These are phyloP conservation scores for Daldinia caldariorum DNA, from an alignment of 495 filamentous ascomycete genomes.

Conservation along the genomic window DNA sequence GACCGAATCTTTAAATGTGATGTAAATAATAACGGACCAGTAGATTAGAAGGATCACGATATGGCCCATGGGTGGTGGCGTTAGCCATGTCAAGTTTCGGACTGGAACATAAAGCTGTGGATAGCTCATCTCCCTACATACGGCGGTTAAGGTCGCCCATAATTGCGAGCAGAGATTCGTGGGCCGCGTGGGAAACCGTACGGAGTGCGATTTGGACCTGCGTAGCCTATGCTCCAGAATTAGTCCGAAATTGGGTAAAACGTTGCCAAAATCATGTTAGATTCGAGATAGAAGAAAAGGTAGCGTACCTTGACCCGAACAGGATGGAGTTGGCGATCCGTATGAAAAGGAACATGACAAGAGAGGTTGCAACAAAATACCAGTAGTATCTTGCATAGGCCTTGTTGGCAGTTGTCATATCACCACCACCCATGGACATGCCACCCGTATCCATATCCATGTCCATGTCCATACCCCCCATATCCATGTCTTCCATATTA, in stretches of 20 bases:
- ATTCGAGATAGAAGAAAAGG: constrained; percentile 11
- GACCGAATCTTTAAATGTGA: constrained; percentile 62
- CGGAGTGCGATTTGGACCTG: constrained; percentile 49
- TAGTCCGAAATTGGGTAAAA: constrained; percentile 14
- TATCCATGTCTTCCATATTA: constrained; percentile 43
- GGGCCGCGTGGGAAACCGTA: constrained; percentile 70
- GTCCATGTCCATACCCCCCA: too few species aligned
- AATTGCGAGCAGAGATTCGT: constrained; percentile 61
- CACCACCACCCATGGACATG: constrained; percentile 45
- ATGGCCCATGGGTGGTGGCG: constrained; percentile 66
- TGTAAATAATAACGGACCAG: constrained; percentile 65
- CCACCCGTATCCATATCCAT: constrained; percentile 48
- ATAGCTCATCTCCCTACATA: constrained; percentile 72
- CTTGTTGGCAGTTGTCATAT: constrained; percentile 45
- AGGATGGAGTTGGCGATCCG: constrained; percentile 54
- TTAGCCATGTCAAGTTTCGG: constrained; percentile 58
- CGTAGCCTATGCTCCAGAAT: constrained; percentile 50
- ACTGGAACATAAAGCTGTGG: constrained; percentile 67
- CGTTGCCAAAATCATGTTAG: background rate
- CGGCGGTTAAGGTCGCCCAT: constrained; percentile 75
- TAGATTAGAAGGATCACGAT: constrained; percentile 64
- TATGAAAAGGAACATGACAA: constrained; percentile 50
- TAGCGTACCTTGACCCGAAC: constrained; percentile 47
- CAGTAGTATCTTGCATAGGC: constrained; percentile 58
- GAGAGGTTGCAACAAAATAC: constrained; percentile 59